A percentile compares a stretch with the other conserved stretches of the same genome.
These are phyloP conservation scores for Polytrichum formosum DNA, from an alignment of 225 moss, liverwort and hornwort species.

Conservation along the genomic window DNA sequence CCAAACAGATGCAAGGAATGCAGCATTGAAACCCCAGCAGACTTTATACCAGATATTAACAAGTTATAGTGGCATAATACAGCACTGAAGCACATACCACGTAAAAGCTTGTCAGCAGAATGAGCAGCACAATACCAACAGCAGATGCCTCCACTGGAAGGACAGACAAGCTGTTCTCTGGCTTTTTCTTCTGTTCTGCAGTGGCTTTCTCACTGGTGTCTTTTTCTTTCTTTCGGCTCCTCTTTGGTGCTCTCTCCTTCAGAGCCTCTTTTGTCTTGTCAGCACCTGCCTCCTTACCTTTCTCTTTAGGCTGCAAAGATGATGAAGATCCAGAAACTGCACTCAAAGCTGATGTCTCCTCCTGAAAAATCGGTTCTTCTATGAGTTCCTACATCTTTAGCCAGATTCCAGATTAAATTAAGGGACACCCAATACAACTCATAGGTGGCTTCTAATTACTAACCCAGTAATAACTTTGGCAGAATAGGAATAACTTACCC, in stretches of 20 bases:
- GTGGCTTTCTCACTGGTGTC: constrained; percentile 51
- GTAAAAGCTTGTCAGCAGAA: constrained; percentile 81
- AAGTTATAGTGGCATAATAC: not conserved
- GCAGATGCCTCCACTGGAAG: constrained; percentile 91
- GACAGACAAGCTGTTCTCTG: constrained; percentile 52
- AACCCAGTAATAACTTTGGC: no score
- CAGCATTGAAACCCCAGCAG: no score
- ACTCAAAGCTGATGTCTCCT: constrained; percentile 34
- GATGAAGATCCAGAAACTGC: constrained; percentile 33
- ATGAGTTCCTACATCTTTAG: constrained; percentile 2
- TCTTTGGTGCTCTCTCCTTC: constrained; percentile 68
- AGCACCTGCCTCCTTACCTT: constrained; percentile 36
- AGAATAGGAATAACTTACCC: no score
- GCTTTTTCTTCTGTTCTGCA: constrained; percentile 41
- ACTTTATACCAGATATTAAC: no score
- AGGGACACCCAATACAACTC: no score
- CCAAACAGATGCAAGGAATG: no score
- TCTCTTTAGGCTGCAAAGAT: constrained; percentile 45
- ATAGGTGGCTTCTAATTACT: no score
- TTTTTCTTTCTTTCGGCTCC: constrained; percentile 80
- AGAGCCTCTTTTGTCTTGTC: constrained; percentile 71
- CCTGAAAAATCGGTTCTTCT: constrained; percentile 27
- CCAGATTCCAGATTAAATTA: no score
- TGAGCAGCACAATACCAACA: constrained; percentile 67
- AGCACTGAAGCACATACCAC: constrained; percentile 57